A percentile compares a stretch with the other conserved stretches of the same genome.
phyloP scores from a whole-genome alignment of 371 early-diverging fungal genomes.

The Lichtheimia ornata region DNA sequence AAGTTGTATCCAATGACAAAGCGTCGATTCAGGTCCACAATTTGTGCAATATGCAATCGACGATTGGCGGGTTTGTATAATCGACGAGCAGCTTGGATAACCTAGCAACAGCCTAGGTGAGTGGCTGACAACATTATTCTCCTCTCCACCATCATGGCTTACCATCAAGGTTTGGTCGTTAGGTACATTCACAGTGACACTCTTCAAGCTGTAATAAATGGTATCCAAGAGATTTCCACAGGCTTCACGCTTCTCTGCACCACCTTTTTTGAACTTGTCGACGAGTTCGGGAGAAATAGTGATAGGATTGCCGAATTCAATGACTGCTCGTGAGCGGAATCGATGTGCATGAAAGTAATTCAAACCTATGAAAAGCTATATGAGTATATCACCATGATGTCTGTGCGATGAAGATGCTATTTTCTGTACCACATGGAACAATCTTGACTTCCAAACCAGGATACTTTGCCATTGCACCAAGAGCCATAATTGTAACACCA shows the following conservation, averaged over 20 bases:
- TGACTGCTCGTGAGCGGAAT: constrained; percentile 90
- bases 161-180: constrained; percentile 90
- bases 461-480: constrained; percentile 84
- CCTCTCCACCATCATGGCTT: not conserved
- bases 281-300: constrained; percentile 73
- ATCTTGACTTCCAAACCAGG: constrained; percentile 83
- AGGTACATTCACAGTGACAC: constrained; percentile 87
- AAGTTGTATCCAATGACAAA: constrained; percentile 87
- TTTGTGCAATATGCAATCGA: constrained; percentile 80
- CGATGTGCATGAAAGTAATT: constrained; percentile 93
- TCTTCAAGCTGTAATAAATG: constrained; percentile 70
- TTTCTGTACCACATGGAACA: constrained; percentile 71
- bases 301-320: constrained; percentile 91
- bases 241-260: constrained; percentile 76
- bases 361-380: constrained; percentile 47
- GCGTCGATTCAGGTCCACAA: constrained; percentile 87
- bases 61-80: constrained; percentile 87
- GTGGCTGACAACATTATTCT: not conserved
- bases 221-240: constrained; percentile 70
- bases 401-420: not conserved
- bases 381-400: not conserved
- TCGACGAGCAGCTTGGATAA: constrained; percentile 92
- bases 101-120: constrained; percentile 35
- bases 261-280: constrained; percentile 78
- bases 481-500: constrained; percentile 85